Conservation (phyloP, 805 yeast genomes). For the Trichomonascus vanleenenianus region DNA sequence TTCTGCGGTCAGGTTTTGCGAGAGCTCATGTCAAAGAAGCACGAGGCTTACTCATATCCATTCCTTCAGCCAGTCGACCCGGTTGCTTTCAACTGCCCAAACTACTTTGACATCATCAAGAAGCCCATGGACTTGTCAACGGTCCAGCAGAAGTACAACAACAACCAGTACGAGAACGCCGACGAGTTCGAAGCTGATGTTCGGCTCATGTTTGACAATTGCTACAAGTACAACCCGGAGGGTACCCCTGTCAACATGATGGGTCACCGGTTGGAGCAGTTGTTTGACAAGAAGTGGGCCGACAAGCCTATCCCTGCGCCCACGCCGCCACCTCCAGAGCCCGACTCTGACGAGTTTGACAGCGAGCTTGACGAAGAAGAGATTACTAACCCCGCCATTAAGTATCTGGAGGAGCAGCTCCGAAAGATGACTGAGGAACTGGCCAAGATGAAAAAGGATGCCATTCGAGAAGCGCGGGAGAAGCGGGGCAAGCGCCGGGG, state of each 20-base stretch:
- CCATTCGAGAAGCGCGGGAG: conserved; percentile 37
- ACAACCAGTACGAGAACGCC: conserved; percentile 82
- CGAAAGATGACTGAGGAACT: conserved; percentile 79
- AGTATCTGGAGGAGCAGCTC: conserved; percentile 79
- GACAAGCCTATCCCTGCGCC: conserved; percentile 68
- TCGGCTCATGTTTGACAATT: conserved; percentile 75
- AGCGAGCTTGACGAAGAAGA: conserved; percentile 36
- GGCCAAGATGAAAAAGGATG: conserved; percentile 64
- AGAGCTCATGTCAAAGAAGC: conserved; percentile 76
- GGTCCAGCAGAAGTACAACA: conserved; percentile 66
- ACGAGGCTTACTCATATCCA: conserved; percentile 79
- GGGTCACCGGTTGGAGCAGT: conserved; percentile 87
- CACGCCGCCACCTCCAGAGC: conserved; percentile 42
- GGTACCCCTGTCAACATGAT: conserved; percentile 93
- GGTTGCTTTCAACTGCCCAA: conserved; percentile 85
- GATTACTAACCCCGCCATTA: conserved; percentile 82
- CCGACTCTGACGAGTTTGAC: conserved; percentile 35
- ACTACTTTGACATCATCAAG: conserved; percentile 77
- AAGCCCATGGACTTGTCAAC: conserved; percentile 95
- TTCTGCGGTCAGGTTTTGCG: conserved; percentile 76
- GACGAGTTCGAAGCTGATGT: conserved; percentile 83
- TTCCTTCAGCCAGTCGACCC: conserved; percentile 93
- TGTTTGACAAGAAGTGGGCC: conserved; percentile 82
- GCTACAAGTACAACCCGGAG: conserved; percentile 89
- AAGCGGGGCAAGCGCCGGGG: conserved; percentile 45